These are phyloP conservation scores for Hypomyces perniciosus DNA, from an alignment of 2,329 filamentous ascomycete genomes.

Conservation along the genomic window DNA sequence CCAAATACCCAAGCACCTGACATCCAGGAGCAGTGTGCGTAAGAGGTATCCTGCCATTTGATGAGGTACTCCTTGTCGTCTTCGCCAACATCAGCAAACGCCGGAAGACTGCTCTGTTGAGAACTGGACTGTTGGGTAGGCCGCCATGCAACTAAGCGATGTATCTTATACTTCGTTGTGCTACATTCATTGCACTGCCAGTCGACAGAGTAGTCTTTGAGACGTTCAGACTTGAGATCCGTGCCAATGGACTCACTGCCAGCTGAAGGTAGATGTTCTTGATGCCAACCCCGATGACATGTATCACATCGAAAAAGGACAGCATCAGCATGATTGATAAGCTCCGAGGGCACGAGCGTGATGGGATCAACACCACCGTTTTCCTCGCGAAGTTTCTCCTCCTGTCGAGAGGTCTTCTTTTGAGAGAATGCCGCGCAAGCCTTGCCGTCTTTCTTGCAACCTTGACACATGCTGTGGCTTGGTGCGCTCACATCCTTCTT, in stretches of 20 bases:
- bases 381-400: slow-evolving; percentile 74
- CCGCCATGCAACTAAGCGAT: slow-evolving; percentile 83
- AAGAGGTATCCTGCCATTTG: slow-evolving; percentile 78
- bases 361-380: slow-evolving; percentile 77
- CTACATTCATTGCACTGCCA: slow-evolving; percentile 80
- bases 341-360: slow-evolving; percentile 51
- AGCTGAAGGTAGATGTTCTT: slow-evolving; percentile 66
- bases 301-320: slow-evolving; percentile 76
- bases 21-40: slow-evolving; percentile 80
- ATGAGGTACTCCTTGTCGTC: slow-evolving; percentile 88
- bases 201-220: slow-evolving; percentile 64
- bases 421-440: slow-evolving; percentile 71
- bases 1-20: slow-evolving; percentile 86
- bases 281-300: slow-evolving; percentile 78
- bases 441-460: slow-evolving; percentile 57
- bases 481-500: slow-evolving; percentile 68
- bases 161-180: slow-evolving; percentile 59
- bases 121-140: slow-evolving; percentile 40
- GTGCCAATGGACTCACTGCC: slow-evolving; percentile 27
- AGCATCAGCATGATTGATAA: slow-evolving; percentile 69
- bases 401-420: slow-evolving; percentile 68
- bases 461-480: slow-evolving; percentile 63
- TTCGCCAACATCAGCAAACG: slow-evolving; percentile 41
- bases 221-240: slow-evolving; percentile 42
- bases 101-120: slow-evolving; percentile 8